A percentile compares a stretch with the other conserved stretches of the same genome.
These are phyloP conservation scores for Mucor plumbeus DNA, from an alignment of 371 early-diverging fungal genomes.

Conservation along the genomic window DNA sequence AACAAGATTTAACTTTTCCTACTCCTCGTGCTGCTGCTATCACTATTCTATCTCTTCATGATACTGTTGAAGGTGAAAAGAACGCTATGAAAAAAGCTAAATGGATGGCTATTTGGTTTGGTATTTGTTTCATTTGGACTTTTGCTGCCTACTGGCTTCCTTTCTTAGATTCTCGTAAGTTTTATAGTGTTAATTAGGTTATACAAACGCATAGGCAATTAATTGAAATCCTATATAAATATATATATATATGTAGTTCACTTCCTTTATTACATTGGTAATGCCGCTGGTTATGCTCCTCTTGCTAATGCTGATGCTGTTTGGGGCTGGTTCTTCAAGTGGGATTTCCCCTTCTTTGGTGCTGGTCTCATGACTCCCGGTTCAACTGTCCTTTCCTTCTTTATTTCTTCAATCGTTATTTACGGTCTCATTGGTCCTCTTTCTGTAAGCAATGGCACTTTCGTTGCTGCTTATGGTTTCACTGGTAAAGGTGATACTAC, in stretches of 20 bases:
- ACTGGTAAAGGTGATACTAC: slow-evolving; percentile 38
- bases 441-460: slow-evolving; percentile 48
- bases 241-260: slow-evolving; percentile 49
- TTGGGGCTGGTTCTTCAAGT: slow-evolving; percentile 66
- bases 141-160: slow-evolving; percentile 63
- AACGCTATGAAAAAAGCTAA: slow-evolving; percentile 48
- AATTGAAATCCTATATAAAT: too few relatives aligned
- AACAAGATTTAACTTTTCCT: slow-evolving; percentile 74
- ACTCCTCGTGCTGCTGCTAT: slow-evolving; percentile 73
- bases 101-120: slow-evolving; percentile 59
- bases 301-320: slow-evolving; percentile 56
- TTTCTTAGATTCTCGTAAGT: slow-evolving; percentile 48
- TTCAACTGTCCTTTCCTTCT: slow-evolving; percentile 62
- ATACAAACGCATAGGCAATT: slow-evolving; percentile 6
- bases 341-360: slow-evolving; percentile 70
- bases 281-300: slow-evolving; percentile 43
- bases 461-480: slow-evolving; percentile 46
- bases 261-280: slow-evolving; percentile 64
- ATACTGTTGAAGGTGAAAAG: slow-evolving; percentile 46
- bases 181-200: background rate
- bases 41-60: slow-evolving; percentile 70
- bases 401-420: slow-evolving; percentile 58
- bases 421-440: slow-evolving; percentile 60
- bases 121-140: slow-evolving; percentile 50
- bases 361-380: slow-evolving; percentile 74